phyloP scores from a whole-genome alignment of 805 yeast species.

The Candida manassasensis region DNA sequence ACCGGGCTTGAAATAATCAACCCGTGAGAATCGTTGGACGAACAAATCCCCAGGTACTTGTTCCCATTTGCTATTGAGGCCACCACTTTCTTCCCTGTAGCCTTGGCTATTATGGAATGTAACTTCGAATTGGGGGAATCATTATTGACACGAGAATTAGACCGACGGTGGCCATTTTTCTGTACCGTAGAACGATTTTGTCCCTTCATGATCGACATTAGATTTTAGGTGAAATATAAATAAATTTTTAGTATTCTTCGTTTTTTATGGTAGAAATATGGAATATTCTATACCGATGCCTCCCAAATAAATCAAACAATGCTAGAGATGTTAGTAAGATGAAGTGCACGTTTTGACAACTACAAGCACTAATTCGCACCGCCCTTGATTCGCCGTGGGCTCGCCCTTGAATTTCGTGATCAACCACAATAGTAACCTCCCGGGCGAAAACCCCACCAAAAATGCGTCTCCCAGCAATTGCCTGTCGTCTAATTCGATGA shows the following conservation, averaged over 20 bases:
- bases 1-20: background rate
- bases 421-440: too few relatives aligned
- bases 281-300: conserved; percentile 4
- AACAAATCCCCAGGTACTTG: conserved; percentile 52
- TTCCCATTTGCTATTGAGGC: conserved; percentile 63
- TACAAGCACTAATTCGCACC: too few relatives aligned
- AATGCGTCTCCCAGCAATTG: too few relatives aligned
- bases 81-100: conserved; percentile 51
- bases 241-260: background rate
- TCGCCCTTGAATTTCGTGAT: too few relatives aligned
- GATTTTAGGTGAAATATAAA: too few relatives aligned
- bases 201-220: conserved; percentile 16
- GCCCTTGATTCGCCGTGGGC: too few relatives aligned
- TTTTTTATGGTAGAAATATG: conserved; percentile 1
- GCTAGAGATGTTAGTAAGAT: conserved; percentile 4
- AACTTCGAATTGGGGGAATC: conserved; percentile 44
- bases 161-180: conserved; percentile 22
- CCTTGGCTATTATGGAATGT: conserved; percentile 48
- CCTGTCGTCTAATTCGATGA: too few relatives aligned
- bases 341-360: too few relatives aligned
- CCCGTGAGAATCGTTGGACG: background rate
- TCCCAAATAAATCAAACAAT: conserved; percentile 4
- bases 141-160: conserved; percentile 15
- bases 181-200: conserved; percentile 15
- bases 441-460: too few relatives aligned